Conservation (phyloP, 345 rosid genomes). For the Gossypium turneri region DNA sequence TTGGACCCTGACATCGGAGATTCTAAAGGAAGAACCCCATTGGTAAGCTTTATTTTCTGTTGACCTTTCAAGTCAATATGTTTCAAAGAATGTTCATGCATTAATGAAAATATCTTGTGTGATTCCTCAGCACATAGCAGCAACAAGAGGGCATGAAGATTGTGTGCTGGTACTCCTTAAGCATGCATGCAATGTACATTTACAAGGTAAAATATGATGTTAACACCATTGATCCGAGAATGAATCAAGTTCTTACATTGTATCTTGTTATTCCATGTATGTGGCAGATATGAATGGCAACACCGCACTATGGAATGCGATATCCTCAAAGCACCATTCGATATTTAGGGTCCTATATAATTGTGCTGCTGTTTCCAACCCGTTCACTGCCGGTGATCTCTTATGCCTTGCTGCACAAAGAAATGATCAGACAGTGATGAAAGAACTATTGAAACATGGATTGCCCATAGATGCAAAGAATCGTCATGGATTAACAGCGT, state of each 20-base stretch:
- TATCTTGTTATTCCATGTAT: background rate
- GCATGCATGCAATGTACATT: conserved; percentile 73
- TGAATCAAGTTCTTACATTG: background rate
- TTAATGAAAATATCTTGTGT: background rate
- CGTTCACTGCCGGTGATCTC: conserved; percentile 60
- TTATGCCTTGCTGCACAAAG: conserved; percentile 69
- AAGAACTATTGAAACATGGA: conserved; percentile 59
- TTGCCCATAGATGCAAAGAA: conserved; percentile 51
- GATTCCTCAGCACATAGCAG: conserved; percentile 71
- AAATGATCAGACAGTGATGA: conserved; percentile 48
- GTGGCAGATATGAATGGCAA: conserved; percentile 60
- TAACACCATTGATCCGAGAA: background rate
- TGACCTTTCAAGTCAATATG: background rate
- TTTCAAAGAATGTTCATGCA: background rate
- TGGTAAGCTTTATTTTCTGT: conserved; percentile 36
- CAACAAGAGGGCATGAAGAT: conserved; percentile 78
- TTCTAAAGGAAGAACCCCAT: conserved; percentile 65
- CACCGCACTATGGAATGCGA: conserved; percentile 74
- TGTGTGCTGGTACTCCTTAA: conserved; percentile 66
- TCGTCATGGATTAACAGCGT: conserved; percentile 54
- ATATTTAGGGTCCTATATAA: conserved; percentile 56
- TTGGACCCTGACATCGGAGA: conserved; percentile 69
- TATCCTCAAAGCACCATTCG: conserved; percentile 52
- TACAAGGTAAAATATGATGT: conserved; percentile 43
- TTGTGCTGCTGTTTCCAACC: conserved; percentile 54